Evolutionary conservation across 2,329 filamentous ascomycete species (phyloP).

Genomic region (Cadophora luteo-olivacea): DNA sequence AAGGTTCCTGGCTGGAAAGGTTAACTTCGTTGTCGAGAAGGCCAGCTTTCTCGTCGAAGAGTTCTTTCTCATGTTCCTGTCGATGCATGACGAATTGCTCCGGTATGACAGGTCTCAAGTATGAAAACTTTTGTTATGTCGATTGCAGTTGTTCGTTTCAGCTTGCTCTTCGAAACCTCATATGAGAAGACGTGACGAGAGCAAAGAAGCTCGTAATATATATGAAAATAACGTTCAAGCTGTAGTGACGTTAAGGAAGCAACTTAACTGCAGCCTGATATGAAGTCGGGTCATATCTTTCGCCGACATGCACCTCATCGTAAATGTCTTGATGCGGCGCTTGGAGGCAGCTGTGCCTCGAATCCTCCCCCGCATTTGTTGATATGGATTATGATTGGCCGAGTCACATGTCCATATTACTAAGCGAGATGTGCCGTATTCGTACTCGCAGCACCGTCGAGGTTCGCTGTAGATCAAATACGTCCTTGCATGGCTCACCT

Average conservation of each 20-base stretch:
- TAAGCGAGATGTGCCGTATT: not conserved
- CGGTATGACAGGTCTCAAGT: not conserved
- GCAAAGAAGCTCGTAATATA: not conserved
- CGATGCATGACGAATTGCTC: not conserved
- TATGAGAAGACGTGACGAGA: no score
- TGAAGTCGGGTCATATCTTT: constrained; percentile 10
- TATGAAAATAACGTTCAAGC: no score
- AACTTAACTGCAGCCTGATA: not conserved
- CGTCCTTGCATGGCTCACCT: not conserved
- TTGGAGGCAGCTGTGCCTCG: not conserved
- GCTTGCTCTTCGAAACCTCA: not conserved
- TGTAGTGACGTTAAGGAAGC: not conserved
- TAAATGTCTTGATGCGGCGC: constrained; percentile 3
- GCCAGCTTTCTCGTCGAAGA: constrained; percentile 16
- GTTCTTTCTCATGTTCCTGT: not conserved
- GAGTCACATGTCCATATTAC: not conserved
- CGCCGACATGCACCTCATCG: not conserved
- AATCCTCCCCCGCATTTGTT: constrained; percentile 8
- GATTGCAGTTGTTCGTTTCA: not conserved
- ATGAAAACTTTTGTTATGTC: not conserved
- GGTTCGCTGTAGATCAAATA: not conserved
- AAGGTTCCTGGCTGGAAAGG: not conserved
- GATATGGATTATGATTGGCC: not conserved
- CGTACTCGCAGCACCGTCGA: not conserved
- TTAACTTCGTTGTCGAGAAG: not conserved